phyloP scores from a whole-genome alignment of 2,329 filamentous ascomycete genomes.

The Fusarium hainanense region DNA sequence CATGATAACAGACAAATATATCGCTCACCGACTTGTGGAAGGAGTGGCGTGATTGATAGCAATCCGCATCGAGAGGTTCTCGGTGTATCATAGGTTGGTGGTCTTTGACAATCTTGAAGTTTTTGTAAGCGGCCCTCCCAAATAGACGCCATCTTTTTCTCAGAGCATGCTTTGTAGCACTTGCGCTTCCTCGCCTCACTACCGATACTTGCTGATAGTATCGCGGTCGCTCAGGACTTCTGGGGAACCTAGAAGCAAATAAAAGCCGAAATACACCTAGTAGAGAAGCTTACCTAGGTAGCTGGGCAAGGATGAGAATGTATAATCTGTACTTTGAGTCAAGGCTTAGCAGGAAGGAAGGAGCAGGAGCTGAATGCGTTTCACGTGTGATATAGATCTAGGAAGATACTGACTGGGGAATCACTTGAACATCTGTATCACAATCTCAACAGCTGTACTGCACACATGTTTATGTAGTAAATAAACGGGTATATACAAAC shows the following conservation, averaged over 20 bases:
- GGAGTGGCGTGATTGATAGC: too few relatives aligned
- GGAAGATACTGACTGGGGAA: background rate
- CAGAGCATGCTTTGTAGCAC: fast-evolving
- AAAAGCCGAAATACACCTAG: background rate
- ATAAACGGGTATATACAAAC: background rate
- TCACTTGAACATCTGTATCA: background rate
- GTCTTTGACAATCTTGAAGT: background rate
- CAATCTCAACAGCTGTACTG: background rate
- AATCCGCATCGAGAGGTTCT: background rate
- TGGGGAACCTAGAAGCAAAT: background rate
- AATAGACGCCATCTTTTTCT: background rate
- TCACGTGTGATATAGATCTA: background rate
- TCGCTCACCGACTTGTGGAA: background rate
- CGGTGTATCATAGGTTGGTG: background rate
- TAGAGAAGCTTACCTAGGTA: background rate
- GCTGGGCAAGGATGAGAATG: background rate
- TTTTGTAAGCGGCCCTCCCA: background rate
- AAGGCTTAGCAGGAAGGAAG: background rate
- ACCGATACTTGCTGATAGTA: background rate
- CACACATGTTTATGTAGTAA: background rate
- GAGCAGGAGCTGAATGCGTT: background rate
- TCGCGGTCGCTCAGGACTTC: background rate
- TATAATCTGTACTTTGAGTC: background rate
- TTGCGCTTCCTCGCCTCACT: background rate
- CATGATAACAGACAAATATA: background rate